phyloP scores from a whole-genome alignment of 2,329 filamentous ascomycete species.

The Aspergillus viridinutans region DNA sequence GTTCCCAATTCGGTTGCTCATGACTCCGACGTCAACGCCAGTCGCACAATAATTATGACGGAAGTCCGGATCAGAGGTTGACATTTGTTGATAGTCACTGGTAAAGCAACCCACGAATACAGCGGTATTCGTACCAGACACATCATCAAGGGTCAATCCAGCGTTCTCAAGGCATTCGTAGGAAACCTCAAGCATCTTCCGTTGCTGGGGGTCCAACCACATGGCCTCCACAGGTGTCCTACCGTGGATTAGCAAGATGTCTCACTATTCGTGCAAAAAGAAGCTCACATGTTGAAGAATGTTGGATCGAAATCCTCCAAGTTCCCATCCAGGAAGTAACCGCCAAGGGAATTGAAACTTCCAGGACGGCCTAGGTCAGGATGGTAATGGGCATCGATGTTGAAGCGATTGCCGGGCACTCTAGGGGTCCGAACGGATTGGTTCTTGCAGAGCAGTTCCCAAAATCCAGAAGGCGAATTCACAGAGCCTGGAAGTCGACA shows the following conservation, averaged over 20 bases:
- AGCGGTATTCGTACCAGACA: conserved; percentile 16
- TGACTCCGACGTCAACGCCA: conserved; percentile 10
- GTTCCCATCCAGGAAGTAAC: conserved; percentile 10
- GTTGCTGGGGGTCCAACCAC: conserved; percentile 24
- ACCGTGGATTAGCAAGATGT: too few relatives aligned
- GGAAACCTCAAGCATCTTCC: conserved; percentile 22
- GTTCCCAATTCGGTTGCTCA: conserved; percentile 28
- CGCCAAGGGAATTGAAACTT: conserved; percentile 6
- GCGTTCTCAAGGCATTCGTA: conserved; percentile 23
- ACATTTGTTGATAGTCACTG: conserved; percentile 15
- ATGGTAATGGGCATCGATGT: conserved; percentile 9
- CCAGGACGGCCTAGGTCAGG: conserved; percentile 10
- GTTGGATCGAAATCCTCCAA: conserved; percentile 16
- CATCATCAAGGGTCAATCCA: conserved; percentile 13
- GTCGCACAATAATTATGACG: conserved; percentile 8
- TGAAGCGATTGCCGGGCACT: conserved; percentile 12
- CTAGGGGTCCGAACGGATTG: conserved; percentile 1
- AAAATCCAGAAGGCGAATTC: conserved; percentile 11
- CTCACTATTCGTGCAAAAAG: too few relatives aligned
- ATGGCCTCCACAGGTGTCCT: conserved; percentile 17
- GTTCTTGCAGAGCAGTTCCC: conserved; percentile 14
- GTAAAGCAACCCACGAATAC: conserved; percentile 15
- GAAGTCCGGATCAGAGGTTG: conserved; percentile 9
- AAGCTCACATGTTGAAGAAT: conserved; percentile 18
- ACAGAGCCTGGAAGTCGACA: conserved; percentile 17